phyloP scores from a whole-genome alignment of 2,329 filamentous ascomycete genomes.

The Ophiostoma piceae region DNA sequence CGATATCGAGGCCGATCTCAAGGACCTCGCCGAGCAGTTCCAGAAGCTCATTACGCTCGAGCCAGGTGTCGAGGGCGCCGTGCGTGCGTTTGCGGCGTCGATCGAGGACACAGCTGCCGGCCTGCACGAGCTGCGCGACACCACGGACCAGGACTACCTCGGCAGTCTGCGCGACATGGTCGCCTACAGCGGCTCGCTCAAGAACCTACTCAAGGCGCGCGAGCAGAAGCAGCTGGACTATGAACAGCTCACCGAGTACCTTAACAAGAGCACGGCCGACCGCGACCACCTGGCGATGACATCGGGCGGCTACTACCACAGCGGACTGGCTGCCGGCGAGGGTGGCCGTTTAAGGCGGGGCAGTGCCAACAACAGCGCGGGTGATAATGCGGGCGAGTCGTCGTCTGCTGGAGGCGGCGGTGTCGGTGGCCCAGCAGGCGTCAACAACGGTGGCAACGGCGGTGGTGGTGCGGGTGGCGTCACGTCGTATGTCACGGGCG shows the following conservation, averaged over 20 bases:
- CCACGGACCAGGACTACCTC: constrained; percentile 93
- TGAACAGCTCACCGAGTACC: constrained; percentile 91
- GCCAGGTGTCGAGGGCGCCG: constrained; percentile 72
- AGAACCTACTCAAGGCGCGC: constrained; percentile 80
- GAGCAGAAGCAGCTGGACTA: constrained; percentile 98
- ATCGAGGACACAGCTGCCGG: constrained; percentile 78
- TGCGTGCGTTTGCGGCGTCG: constrained; percentile 80
- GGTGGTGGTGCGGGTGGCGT: constrained; percentile 20
- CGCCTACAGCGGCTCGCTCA: constrained; percentile 82
- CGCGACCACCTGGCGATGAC: constrained; percentile 63
- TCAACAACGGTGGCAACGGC: background rate
- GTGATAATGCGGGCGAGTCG: background rate
- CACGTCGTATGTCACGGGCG: constrained; percentile 21
- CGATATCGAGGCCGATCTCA: constrained; percentile 82
- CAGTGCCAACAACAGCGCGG: constrained; percentile 12
- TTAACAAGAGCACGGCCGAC: constrained; percentile 82
- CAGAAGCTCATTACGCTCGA: constrained; percentile 87
- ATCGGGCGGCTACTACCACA: constrained; percentile 48
- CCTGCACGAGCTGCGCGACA: constrained; percentile 74
- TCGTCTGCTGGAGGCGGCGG: constrained; percentile 1
- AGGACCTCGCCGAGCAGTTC: constrained; percentile 88
- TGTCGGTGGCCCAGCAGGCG: background rate
- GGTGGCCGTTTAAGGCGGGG: constrained; percentile 23
- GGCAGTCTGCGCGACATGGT: constrained; percentile 92
- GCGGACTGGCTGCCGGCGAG: constrained; percentile 27